Evolutionary conservation across 352 stramenopile species (phyloP).

Genomic region (Globisporangium iwayamae): DNA sequence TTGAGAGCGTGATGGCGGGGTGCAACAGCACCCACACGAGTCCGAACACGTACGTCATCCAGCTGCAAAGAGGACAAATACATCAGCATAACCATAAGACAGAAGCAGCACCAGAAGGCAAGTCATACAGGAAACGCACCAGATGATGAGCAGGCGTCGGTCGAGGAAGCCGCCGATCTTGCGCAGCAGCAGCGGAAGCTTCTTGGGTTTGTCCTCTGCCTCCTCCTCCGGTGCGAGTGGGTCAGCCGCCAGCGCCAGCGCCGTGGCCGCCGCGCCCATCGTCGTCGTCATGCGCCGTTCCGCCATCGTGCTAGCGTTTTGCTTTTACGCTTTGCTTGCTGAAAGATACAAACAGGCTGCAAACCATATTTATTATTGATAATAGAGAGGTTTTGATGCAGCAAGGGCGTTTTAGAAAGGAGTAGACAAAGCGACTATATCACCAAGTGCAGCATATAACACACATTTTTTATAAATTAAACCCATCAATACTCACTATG

Average conservation of each 20-base stretch:
- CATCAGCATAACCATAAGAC: background rate
- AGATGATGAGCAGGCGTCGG: slow-evolving; percentile 6
- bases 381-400: too few relatives aligned
- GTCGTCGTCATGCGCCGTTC: background rate
- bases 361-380: too few relatives aligned
- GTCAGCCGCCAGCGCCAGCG: background rate
- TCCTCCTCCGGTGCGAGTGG: background rate
- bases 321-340: background rate
- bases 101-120: too few relatives aligned
- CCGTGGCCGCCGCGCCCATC: background rate
- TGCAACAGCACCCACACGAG: slow-evolving; percentile 80
- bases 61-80: slow-evolving; percentile 31
- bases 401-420: too few relatives aligned
- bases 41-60: slow-evolving; percentile 60
- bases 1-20: slow-evolving; percentile 73
- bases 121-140: slow-evolving; percentile 2
- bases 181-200: slow-evolving; percentile 11
- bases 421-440: too few relatives aligned
- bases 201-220: slow-evolving; percentile 10
- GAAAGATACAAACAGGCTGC: background rate
- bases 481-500: too few relatives aligned
- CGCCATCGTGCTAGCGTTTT: too few relatives aligned
- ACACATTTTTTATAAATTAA: too few relatives aligned
- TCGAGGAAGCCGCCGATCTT: slow-evolving; percentile 12
- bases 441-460: too few relatives aligned